phyloP scores from a whole-genome alignment of 2,329 filamentous ascomycete genomes.

The Rutstroemia sydowiana region DNA sequence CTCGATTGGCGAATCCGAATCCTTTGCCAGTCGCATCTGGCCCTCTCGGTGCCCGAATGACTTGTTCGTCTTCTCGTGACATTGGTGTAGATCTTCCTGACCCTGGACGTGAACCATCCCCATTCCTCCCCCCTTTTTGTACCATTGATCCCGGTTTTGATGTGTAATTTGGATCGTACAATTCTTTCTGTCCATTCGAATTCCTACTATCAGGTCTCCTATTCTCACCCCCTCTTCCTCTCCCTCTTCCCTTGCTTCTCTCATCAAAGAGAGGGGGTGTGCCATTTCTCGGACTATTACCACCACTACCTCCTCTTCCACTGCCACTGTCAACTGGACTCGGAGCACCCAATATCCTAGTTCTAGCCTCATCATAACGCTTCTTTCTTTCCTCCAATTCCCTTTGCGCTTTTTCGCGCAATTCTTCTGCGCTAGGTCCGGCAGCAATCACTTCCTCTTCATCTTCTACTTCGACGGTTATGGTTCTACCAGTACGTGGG shows the following conservation, averaged over 20 bases:
- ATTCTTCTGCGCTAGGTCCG: constrained; percentile 66
- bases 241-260: constrained; percentile 41
- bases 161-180: constrained; percentile 72
- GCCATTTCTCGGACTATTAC: constrained; percentile 49
- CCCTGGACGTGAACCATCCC: constrained; percentile 34
- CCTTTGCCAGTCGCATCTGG: constrained; percentile 72
- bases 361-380: constrained; percentile 80
- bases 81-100: constrained; percentile 40
- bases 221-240: constrained; percentile 33
- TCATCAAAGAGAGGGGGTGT: constrained; percentile 49
- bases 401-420: constrained; percentile 66
- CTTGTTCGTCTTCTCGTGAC: constrained; percentile 54
- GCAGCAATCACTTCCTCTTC: constrained; percentile 56
- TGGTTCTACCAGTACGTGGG: constrained; percentile 41
- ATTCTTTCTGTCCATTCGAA: constrained; percentile 41
- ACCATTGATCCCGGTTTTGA: constrained; percentile 49
- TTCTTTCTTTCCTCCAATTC: constrained; percentile 86
- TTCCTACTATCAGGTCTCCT: constrained; percentile 27
- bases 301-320: constrained; percentile 7
- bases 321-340: constrained; percentile 22
- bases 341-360: constrained; percentile 74
- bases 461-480: constrained; percentile 49
- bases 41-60: constrained; percentile 67
- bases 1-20: constrained; percentile 66
- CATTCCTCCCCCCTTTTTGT: constrained; percentile 34